A percentile compares a stretch with the other conserved stretches of the same genome.
These are phyloP conservation scores for Cucurbita moschata DNA, from an alignment of 306 rosid genomes.

Conservation along the genomic window DNA sequence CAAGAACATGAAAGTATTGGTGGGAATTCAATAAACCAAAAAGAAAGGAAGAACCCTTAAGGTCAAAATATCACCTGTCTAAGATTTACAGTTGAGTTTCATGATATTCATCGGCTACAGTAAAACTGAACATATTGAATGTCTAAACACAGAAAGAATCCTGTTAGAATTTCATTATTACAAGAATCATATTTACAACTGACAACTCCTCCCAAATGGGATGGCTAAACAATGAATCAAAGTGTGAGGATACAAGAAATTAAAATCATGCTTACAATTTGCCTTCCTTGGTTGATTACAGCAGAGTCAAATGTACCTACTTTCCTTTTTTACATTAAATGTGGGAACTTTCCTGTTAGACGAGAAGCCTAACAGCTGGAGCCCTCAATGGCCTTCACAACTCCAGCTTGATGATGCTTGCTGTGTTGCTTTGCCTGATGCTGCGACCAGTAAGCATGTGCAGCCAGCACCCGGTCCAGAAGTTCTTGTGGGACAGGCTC, in stretches of 20 bases:
- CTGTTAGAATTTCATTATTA: slow-evolving; percentile 36
- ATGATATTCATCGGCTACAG: neutral
- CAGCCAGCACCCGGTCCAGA: slow-evolving; percentile 68
- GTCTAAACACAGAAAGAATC: slow-evolving; percentile 11
- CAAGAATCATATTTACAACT: slow-evolving; percentile 55
- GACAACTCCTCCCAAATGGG: slow-evolving; percentile 28
- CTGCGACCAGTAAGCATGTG: slow-evolving; percentile 75
- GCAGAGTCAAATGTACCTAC: slow-evolving; percentile 17
- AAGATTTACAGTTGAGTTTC: neutral
- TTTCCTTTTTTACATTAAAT: slow-evolving; percentile 34
- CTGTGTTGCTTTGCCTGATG: slow-evolving; percentile 57
- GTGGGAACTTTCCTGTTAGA: slow-evolving; percentile 18
- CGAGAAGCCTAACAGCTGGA: slow-evolving; percentile 14
- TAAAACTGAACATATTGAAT: slow-evolving; percentile 21
- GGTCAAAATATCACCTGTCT: neutral
- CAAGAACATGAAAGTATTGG: neutral
- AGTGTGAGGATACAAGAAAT: slow-evolving; percentile 52
- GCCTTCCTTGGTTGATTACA: slow-evolving; percentile 22
- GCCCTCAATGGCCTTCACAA: slow-evolving; percentile 33
- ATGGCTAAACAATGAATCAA: slow-evolving; percentile 36
- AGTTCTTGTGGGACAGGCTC: slow-evolving; percentile 86
- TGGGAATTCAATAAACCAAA: neutral
- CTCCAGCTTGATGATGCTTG: slow-evolving; percentile 38
- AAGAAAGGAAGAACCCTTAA: neutral
- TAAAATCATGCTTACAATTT: slow-evolving; percentile 53